Evolutionary conservation across 805 yeast genomes (phyloP), one percentile per base, ranked within the genome.

Genomic region (Candida insectalens): DNA sequence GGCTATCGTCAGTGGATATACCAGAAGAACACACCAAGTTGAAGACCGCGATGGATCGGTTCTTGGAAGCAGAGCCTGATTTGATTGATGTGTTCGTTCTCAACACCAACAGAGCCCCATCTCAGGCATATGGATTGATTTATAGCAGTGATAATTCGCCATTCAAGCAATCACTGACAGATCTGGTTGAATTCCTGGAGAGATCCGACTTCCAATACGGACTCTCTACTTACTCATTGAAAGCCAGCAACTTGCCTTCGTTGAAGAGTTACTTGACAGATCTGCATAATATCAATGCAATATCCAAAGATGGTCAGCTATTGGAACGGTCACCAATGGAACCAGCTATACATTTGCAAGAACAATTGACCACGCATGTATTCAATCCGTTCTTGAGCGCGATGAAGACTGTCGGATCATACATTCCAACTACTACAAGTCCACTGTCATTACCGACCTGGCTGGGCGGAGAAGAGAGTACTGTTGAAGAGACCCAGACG

Each of bases 21-120:
- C 62, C 62, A 1, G 13, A 44, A 12, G 59, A 60, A 3, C 51
- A 56, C 27, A 34, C 31, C n/a, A 57, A 55, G 29, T 32, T 57
- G 12, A 39, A 43, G 4, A 32, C 41, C 9, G 46, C 41, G 15
- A 29, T 56, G 7, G 25, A 31, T 2, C 30, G 37, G 2, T 36
- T 55, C 4, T 19, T 45, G 0, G 17, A 27, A 0, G 30, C 35
- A 3, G 35, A 42, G 19, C 31, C 29, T 3, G 39, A 36, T 6
- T 8, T 55, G 8, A 32, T 40, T 12, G 57, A 53, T 29, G 18
- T 51, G 1, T 16, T 51, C 13, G 33, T 53, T 1, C 6, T 52
- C 30, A 55, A 49, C 39, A 50, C 55, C 4, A 53, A 50, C 33
- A 46, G 57, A 55, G 36, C 44, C 1, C 57, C 58, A 3, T 40